phyloP scores from a whole-genome alignment of 2,329 filamentous ascomycete genomes.

The Rhytidhysteron rufulum region DNA sequence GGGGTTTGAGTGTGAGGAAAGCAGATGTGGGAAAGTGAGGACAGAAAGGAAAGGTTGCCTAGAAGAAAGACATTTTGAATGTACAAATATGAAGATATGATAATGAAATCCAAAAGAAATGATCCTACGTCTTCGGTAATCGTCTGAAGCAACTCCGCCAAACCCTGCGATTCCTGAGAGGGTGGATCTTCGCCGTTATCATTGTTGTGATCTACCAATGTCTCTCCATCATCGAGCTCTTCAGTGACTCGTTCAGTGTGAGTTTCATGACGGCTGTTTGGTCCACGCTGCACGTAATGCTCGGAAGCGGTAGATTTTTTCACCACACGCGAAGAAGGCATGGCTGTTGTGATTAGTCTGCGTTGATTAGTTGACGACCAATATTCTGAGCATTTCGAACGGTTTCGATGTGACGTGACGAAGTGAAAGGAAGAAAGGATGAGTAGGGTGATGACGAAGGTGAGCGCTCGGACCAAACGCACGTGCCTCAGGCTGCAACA shows the following conservation, averaged over 20 bases:
- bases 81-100: not conserved
- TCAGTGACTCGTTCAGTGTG: slow-evolving; percentile 5
- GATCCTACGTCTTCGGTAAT: not conserved
- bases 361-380: slow-evolving; percentile 10
- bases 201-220: slow-evolving; percentile 4
- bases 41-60: not conserved
- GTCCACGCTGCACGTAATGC: slow-evolving; percentile 6
- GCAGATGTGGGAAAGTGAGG: not conserved
- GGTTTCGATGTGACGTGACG: too few species aligned
- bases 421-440: too few species aligned
- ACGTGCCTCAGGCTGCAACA: too few species aligned
- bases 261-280: slow-evolving; percentile 6
- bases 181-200: slow-evolving; percentile 5
- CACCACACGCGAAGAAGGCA: slow-evolving; percentile 11
- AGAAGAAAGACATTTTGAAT: slow-evolving; percentile 1
- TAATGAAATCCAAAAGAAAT: not conserved
- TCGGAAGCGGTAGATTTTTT: slow-evolving; percentile 10
- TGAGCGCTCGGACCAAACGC: too few species aligned
- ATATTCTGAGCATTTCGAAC: too few species aligned
- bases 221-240: slow-evolving; percentile 6
- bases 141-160: slow-evolving; percentile 3
- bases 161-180: slow-evolving; percentile 3
- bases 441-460: too few species aligned
- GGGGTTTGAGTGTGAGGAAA: not conserved
- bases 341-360: slow-evolving; percentile 13